These are phyloP conservation scores for Neurospora terricola DNA, from an alignment of 495 filamentous ascomycete species.

Conservation along the genomic window DNA sequence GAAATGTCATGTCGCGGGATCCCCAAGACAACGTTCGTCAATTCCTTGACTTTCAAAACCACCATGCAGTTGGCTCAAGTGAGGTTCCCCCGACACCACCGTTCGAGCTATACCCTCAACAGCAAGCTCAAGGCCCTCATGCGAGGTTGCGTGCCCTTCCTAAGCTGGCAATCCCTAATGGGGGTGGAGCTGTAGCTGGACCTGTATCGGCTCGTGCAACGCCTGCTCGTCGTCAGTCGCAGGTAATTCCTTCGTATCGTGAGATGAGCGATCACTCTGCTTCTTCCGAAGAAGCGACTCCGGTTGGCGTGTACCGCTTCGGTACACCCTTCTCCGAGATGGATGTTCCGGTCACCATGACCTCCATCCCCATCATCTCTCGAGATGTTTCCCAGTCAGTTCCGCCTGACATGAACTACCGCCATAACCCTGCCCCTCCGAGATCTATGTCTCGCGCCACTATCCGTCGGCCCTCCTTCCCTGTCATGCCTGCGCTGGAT, in stretches of 20 bases:
- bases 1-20: constrained; percentile 57
- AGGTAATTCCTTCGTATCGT: constrained; percentile 35
- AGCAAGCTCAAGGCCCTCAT: constrained; percentile 29
- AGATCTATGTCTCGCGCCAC: constrained; percentile 48
- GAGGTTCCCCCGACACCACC: constrained; percentile 48
- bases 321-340: constrained; percentile 78
- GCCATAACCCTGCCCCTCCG: constrained; percentile 28
- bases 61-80: constrained; percentile 37
- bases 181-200: constrained; percentile 14
- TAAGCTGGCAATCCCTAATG: constrained; percentile 44
- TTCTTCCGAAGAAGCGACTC: constrained; percentile 40
- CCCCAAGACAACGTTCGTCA: constrained; percentile 87
- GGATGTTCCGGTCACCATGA: constrained; percentile 76
- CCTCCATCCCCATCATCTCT: constrained; percentile 56
- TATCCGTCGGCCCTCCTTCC: constrained; percentile 45
- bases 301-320: constrained; percentile 53
- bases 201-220: constrained; percentile 5
- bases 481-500: constrained; percentile 46
- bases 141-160: constrained; percentile 46
- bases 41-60: constrained; percentile 71
- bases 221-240: constrained; percentile 17
- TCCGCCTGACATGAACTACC: constrained; percentile 81
- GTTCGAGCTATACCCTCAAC: constrained; percentile 37
- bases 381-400: constrained; percentile 78
- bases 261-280: constrained; percentile 41